Conservation (phyloP, 306 rosid genomes). For the Castanopsis chinensis region DNA sequence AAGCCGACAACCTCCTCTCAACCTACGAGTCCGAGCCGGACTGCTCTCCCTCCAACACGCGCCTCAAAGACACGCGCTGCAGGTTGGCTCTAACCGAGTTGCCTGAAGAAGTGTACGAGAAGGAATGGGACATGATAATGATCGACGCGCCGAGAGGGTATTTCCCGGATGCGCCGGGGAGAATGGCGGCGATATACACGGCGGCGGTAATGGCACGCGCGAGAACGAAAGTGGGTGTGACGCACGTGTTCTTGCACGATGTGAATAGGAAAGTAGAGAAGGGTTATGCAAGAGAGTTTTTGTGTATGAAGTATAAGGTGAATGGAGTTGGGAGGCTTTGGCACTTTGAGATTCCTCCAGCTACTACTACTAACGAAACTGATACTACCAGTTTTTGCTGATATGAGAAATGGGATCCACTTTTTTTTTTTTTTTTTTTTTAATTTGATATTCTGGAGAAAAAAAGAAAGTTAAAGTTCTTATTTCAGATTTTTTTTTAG, state of each 20-base stretch:
- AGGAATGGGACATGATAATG: constrained; percentile 87
- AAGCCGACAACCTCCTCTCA: constrained; percentile 38
- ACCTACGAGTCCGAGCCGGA: constrained; percentile 36
- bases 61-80: constrained; percentile 37
- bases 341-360: constrained; percentile 72
- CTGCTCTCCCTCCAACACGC: constrained; percentile 27
- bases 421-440: neutral
- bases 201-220: constrained; percentile 82
- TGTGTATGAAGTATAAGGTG: constrained; percentile 68
- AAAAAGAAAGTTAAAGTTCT: too few relatives aligned
- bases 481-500: too few relatives aligned
- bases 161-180: constrained; percentile 52
- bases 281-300: constrained; percentile 55
- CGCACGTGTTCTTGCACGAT: constrained; percentile 83
- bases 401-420: neutral
- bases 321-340: constrained; percentile 67
- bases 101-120: constrained; percentile 50
- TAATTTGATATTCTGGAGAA: neutral
- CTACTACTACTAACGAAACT: constrained; percentile 8
- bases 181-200: constrained; percentile 80
- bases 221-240: constrained; percentile 58
- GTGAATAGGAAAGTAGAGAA: constrained; percentile 71
- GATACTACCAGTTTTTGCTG: constrained; percentile 40
- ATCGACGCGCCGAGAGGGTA: constrained; percentile 82
- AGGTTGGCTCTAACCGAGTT: constrained; percentile 46